Base-by-base conservation (phyloP, 2,329 filamentous ascomycete species). In the Grosmannia serpens region DNA sequence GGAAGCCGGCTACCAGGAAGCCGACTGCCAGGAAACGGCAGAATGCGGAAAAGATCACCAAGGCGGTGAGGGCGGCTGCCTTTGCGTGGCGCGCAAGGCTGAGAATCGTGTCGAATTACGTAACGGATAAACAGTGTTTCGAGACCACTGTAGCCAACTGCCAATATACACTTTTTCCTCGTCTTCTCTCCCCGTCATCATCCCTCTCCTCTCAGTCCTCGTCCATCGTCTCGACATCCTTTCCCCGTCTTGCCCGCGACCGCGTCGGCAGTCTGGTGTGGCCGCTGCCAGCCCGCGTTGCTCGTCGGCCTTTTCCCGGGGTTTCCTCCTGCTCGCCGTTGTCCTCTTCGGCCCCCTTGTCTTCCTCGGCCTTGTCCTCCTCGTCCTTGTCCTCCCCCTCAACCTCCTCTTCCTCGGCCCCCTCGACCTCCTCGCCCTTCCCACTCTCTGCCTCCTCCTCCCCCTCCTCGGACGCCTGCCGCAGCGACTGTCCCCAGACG, bases 401-500 rank as follows among this genome's bases (percentile, higher is more conserved):
- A 24, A 9, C 33, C 24, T 24, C 35, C 10, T 8, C 33, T 13
- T 41, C 33, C 13, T 13, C 44, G 1, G 33, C 57, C 3, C 15
- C 47, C 10, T 57, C 49, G 8, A 47, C 57, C 1, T 38, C n/a
- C 26, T 29, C 27, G 10, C 38, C 20, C 26, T n/a, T 24, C 3
- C 27, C 56, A 4, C 53, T 53, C 8, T 44, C 20, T 4, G 44
- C 26, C 6, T 35, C 59, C 5, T 50, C 59, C 7, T 35, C 53
- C 13, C 58, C 60, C 20, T 53, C 55, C 17, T 63, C 62, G 0
- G 59, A 60, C 1, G 31, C 60, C 22, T 62, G 56, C 54, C 60
- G 54, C 27, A 62, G 55, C 8, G 60, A 62, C 55, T 47, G 58
- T 20, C 60, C 60, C 57, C 55, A 62, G 38, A 59, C 46, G 11